A percentile compares a stretch with the other conserved stretches of the same genome.
phyloP scores from a whole-genome alignment of 2,329 filamentous ascomycete species.

The Pseudogymnoascus sp. region DNA sequence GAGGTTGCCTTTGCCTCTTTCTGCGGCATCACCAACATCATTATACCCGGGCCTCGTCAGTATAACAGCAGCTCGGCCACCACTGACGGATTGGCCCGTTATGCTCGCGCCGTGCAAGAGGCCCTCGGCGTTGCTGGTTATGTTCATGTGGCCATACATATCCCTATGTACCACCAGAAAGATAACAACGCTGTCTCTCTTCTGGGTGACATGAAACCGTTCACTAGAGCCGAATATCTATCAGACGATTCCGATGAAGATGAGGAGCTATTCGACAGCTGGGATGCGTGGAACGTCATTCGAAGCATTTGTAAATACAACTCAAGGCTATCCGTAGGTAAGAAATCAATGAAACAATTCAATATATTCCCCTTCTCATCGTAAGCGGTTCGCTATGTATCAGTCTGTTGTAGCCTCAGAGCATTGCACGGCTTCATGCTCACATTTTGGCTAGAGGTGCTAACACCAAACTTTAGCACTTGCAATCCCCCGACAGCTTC shows the following conservation, averaged over 20 bases:
- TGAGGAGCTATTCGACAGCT: conserved; percentile 61
- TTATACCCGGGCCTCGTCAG: conserved; percentile 69
- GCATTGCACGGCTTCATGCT: background rate
- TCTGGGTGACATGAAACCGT: conserved; percentile 24
- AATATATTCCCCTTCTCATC: conserved; percentile 10
- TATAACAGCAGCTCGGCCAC: conserved; percentile 44
- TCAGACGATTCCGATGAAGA: conserved; percentile 27
- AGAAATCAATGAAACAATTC: conserved; percentile 33
- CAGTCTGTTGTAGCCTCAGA: background rate
- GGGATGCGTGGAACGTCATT: conserved; percentile 92
- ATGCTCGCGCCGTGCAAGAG: conserved; percentile 76
- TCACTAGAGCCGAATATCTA: conserved; percentile 22
- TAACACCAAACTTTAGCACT: conserved; percentile 30
- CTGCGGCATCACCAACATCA: conserved; percentile 75
- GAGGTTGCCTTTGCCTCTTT: conserved; percentile 95
- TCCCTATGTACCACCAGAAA: conserved; percentile 74
- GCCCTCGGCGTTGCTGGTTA: conserved; percentile 66
- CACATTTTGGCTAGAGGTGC: background rate
- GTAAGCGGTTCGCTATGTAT: background rate
- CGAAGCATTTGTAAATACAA: conserved; percentile 80
- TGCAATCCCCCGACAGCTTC: conserved; percentile 49
- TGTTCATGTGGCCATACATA: conserved; percentile 69
- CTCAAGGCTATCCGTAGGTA: conserved; percentile 73
- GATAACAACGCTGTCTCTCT: conserved; percentile 35
- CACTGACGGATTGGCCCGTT: conserved; percentile 57